phyloP scores from a whole-genome alignment of 768 basidiomycete species.

The Suillus spraguei region DNA sequence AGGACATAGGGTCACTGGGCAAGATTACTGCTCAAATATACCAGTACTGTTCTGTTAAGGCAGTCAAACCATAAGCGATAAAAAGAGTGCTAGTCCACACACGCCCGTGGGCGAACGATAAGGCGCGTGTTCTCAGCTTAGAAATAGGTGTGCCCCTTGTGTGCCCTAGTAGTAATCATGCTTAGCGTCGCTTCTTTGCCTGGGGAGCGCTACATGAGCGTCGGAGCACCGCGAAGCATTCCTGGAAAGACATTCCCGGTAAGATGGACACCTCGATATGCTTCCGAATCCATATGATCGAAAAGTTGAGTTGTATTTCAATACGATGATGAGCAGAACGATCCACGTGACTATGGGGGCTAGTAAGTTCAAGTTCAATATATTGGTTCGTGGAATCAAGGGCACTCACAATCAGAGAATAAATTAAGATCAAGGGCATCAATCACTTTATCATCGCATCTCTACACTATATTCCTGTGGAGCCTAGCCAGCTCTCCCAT shows the following conservation, averaged over 20 bases:
- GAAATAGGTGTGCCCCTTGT: neutral
- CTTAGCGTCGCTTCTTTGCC: neutral
- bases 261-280: too few species aligned
- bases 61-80: neutral
- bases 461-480: constrained; percentile 10
- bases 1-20: neutral
- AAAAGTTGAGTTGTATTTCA: neutral
- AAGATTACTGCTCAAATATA: neutral
- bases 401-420: neutral
- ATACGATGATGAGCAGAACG: neutral
- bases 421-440: neutral
- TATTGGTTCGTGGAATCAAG: neutral
- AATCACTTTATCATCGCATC: neutral
- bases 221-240: neutral
- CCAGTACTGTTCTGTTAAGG: neutral
- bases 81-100: neutral
- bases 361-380: too few species aligned
- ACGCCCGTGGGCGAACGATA: neutral
- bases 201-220: neutral
- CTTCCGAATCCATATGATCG: neutral
- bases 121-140: neutral
- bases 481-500: constrained; percentile 34
- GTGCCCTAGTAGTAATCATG: neutral
- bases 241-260: neutral
- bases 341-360: neutral